Evolutionary conservation across 441 rosid species (phyloP).

Genomic region (Capsella rubella): DNA sequence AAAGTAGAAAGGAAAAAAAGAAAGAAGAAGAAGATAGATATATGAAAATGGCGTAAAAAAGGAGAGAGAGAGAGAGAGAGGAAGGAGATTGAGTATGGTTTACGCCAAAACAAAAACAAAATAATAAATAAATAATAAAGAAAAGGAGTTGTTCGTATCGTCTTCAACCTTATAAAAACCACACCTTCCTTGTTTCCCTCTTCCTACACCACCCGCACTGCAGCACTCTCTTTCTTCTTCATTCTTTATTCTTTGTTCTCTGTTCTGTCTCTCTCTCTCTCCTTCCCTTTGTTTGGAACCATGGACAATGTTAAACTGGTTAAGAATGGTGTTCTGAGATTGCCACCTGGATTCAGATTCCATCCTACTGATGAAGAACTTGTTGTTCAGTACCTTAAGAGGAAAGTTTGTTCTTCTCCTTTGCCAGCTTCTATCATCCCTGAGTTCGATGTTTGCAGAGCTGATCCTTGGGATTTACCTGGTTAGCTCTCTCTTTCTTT

Average conservation of each 20-base stretch:
- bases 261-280: neutral
- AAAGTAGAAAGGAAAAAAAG: neutral
- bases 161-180: constrained; percentile 31
- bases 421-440: constrained; percentile 95
- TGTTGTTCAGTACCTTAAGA: constrained; percentile 81
- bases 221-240: constrained; percentile 19
- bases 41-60: constrained; percentile 56
- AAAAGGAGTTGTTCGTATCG: constrained; percentile 59
- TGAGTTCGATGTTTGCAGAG: constrained; percentile 90
- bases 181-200: constrained; percentile 42
- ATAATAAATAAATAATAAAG: neutral
- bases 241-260: neutral
- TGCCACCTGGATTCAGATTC: constrained; percentile 96
- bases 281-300: constrained; percentile 23
- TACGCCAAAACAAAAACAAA: constrained; percentile 66
- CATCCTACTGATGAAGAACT: constrained; percentile 98
- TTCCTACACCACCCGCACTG: constrained; percentile 20
- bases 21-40: constrained; percentile 23
- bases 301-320: constrained; percentile 88
- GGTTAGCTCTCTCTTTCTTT: constrained; percentile 52
- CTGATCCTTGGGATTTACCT: constrained; percentile 99
- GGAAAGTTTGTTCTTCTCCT: constrained; percentile 76
- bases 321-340: constrained; percentile 76
- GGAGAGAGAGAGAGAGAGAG: constrained; percentile 10
- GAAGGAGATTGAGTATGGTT: constrained; percentile 76